Evolutionary conservation across 2,329 filamentous ascomycete species (phyloP).

Genomic region (Colletotrichum siamense): DNA sequence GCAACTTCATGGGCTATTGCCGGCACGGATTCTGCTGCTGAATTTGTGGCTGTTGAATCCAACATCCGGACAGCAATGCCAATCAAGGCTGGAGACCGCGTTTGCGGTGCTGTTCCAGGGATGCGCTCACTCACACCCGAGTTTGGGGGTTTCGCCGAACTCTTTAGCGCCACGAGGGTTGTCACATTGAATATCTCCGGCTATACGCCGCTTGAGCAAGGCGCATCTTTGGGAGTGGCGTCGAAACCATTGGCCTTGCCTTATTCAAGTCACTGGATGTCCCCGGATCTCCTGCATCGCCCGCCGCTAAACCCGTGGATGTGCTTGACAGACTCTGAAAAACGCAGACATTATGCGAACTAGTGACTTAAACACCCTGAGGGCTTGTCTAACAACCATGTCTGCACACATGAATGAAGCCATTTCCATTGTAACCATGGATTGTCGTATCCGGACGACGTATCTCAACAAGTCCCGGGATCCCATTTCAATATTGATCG

Average conservation of each 20-base stretch:
- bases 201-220: conserved; percentile 48
- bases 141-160: conserved; percentile 46
- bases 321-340: too few relatives aligned
- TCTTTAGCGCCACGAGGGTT: conserved; percentile 40
- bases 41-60: background rate
- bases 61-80: background rate
- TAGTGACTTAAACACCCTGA: too few relatives aligned
- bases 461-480: too few relatives aligned
- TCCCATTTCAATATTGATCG: background rate
- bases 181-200: conserved; percentile 49
- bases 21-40: background rate
- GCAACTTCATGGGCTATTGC: background rate
- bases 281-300: conserved; percentile 43
- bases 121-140: conserved; percentile 26
- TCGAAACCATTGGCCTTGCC: conserved; percentile 48
- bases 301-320: too few relatives aligned
- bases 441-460: too few relatives aligned
- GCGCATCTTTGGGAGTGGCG: conserved; percentile 47
- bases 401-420: too few relatives aligned
- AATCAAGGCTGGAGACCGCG: conserved; percentile 39
- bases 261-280: conserved; percentile 51
- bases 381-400: too few relatives aligned
- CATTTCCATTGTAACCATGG: too few relatives aligned
- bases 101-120: conserved; percentile 46
- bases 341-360: too few relatives aligned